Evolutionary conservation across 177 flowering plant species (phyloP).

Genomic region (Vitis hybrid): DNA sequence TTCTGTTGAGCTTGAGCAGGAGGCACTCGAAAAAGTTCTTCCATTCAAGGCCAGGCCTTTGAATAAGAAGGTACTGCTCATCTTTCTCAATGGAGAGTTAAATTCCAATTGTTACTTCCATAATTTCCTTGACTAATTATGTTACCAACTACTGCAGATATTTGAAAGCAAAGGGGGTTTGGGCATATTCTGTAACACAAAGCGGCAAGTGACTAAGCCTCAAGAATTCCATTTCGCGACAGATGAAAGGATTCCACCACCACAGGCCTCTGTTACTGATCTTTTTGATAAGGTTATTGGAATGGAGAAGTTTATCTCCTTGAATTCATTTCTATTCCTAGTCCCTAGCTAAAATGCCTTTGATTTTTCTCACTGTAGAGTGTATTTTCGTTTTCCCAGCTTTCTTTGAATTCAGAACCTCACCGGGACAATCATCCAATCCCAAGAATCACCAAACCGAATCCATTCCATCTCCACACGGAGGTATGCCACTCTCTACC

Average conservation of each 20-base stretch:
- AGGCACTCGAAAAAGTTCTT: conserved; percentile 76
- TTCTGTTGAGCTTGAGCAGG: conserved; percentile 71
- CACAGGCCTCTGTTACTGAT: conserved; percentile 44
- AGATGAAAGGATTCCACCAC: conserved; percentile 74
- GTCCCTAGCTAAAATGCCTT: no score
- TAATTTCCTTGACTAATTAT: neutral
- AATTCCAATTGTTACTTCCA: neutral
- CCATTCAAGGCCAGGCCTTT: conserved; percentile 90
- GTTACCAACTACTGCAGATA: conserved; percentile 43
- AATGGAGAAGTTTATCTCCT: neutral
- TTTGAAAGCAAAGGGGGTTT: conserved; percentile 88
- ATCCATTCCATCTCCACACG: conserved; percentile 86
- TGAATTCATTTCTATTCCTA: neutral
- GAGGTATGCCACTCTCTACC: conserved; percentile 44
- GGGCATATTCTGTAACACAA: conserved; percentile 68
- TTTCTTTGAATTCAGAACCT: conserved; percentile 72
- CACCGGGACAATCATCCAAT: conserved; percentile 40
- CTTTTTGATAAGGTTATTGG: conserved; percentile 74
- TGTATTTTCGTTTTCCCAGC: conserved; percentile 38
- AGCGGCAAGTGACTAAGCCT: conserved; percentile 71
- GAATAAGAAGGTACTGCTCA: conserved; percentile 64
- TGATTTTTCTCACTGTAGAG: no score
- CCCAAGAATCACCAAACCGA: conserved; percentile 69
- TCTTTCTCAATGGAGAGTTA: conserved; percentile 1
- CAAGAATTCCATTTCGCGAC: conserved; percentile 93